Conservation (phyloP, 2,329 filamentous ascomycete genomes). For the Ampelomyces quisqualis region DNA sequence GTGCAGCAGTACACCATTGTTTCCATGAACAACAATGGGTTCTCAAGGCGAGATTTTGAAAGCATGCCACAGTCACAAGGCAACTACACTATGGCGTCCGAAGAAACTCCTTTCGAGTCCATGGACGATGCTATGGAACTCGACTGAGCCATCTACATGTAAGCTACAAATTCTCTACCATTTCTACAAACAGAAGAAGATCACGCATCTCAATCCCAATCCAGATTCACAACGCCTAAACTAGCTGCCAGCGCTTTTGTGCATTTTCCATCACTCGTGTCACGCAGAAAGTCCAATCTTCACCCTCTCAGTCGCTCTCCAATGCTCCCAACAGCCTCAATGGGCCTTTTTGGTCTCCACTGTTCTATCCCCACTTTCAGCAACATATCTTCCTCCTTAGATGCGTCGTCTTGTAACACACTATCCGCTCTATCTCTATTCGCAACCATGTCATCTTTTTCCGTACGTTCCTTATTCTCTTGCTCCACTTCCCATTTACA, state of each 20-base stretch:
- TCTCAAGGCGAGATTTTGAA: constrained; percentile 28
- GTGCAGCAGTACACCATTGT: constrained; percentile 32
- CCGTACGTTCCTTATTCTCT: constrained; percentile 4
- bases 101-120: constrained; percentile 33
- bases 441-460: background rate
- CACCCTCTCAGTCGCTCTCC: constrained; percentile 18
- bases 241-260: constrained; percentile 1
- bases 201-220: too few species aligned
- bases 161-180: background rate
- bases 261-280: background rate
- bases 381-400: constrained; percentile 20
- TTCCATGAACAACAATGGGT: constrained; percentile 5
- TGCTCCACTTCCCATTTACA: constrained; percentile 36
- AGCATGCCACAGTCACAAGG: constrained; percentile 9
- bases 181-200: too few species aligned
- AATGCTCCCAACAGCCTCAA: constrained; percentile 21
- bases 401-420: constrained; percentile 28
- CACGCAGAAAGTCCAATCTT: background rate
- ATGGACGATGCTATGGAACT: constrained; percentile 43
- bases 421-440: constrained; percentile 36
- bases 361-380: constrained; percentile 26
- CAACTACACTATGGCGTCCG: constrained; percentile 14
- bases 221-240: background rate
- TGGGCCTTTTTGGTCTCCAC: constrained; percentile 16
- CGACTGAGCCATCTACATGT: constrained; percentile 17